Conservation (phyloP, 768 basidiomycete species). For the Psilocybe cubensis region DNA sequence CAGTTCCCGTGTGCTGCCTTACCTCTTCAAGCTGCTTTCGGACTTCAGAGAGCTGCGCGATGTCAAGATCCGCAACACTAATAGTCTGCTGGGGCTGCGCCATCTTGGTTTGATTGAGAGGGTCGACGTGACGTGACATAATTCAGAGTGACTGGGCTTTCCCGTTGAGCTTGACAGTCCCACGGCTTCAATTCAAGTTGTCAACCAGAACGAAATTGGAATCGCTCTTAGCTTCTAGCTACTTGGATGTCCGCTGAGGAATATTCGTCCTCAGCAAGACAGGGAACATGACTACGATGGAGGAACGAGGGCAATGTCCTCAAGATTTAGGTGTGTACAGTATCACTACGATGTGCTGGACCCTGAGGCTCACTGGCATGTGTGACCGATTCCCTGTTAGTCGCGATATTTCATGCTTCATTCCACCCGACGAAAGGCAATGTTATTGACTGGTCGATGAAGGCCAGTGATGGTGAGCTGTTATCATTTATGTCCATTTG, state of each 20-base stretch:
- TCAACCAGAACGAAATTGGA: not conserved
- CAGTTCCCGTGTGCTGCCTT: constrained; percentile 20
- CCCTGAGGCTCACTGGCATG: not conserved
- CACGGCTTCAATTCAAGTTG: not conserved
- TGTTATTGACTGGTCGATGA: constrained; percentile 77
- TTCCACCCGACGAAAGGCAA: constrained; percentile 87
- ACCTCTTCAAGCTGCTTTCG: constrained; percentile 93
- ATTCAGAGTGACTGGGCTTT: not conserved
- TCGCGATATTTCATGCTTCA: constrained; percentile 83
- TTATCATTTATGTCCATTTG: not conserved
- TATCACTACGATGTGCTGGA: not conserved
- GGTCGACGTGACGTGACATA: not conserved
- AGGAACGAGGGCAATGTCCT: constrained; percentile 34
- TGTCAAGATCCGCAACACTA: constrained; percentile 80
- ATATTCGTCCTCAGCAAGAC: not conserved
- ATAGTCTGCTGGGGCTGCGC: constrained; percentile 68
- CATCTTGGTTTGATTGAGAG: constrained; percentile 11
- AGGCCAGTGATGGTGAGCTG: constrained; percentile 64
- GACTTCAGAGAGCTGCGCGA: constrained; percentile 87
- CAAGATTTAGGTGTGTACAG: constrained; percentile 55
- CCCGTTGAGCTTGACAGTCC: not conserved
- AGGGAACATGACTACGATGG: constrained; percentile 7
- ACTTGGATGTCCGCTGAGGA: too few relatives aligned
- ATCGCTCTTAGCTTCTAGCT: not conserved
- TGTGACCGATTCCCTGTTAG: constrained; percentile 34